Evolutionary conservation across 805 yeast genomes (phyloP), one percentile per base, ranked within the genome.

Genomic region (Zygoascus bituminiphila): DNA sequence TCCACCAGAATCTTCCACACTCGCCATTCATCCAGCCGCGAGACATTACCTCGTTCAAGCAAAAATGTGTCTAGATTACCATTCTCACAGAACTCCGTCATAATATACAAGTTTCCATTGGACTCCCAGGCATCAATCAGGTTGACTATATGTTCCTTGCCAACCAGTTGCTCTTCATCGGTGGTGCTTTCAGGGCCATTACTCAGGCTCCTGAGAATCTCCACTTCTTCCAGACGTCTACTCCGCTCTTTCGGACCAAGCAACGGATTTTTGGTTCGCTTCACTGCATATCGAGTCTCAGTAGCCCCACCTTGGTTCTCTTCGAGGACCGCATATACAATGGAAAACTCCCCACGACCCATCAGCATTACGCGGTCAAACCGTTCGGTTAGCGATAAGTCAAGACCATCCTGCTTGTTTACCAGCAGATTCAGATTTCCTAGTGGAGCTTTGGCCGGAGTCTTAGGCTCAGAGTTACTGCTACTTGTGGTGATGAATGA

Each of bases 1-100:
- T 91, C 98, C 45, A 84, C 82, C 55, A 93, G 71, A 41, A 93
- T 91, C 68, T 93, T 93, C 98, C 98, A 93, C 37, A 91, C 89
- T 57, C 98, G 76, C 84, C 96, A 93, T 64, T 93, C 98, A 62
- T 93, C 98, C 45, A 93, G 72, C 57, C 82, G 81, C 25, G 86
- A 77, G 37, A 81, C 74, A 44, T 82, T 79, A 20, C 87, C 88
- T 62, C 81, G 82, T 55, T 85, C 94, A 26, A 80, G 74, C 46
- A 93, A 65, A 60, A 91, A 93, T 51, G 78, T 78, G 59, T 82
- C 93, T 50, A 93, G 68, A 20, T 93, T 85, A 1, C 98, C 98
- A 62, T 89, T 93, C 60, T 89, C 98, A 67, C 96, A 93, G 65
- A 71, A 89, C 57, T 91, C 97, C 2, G 96, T 88, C 93, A 88